Percentiles rank a stretch among this genome's conserved stretches.
phyloP scores from a whole-genome alignment of 2,329 filamentous ascomycete species.

The Pestalotiopsis sp. region DNA sequence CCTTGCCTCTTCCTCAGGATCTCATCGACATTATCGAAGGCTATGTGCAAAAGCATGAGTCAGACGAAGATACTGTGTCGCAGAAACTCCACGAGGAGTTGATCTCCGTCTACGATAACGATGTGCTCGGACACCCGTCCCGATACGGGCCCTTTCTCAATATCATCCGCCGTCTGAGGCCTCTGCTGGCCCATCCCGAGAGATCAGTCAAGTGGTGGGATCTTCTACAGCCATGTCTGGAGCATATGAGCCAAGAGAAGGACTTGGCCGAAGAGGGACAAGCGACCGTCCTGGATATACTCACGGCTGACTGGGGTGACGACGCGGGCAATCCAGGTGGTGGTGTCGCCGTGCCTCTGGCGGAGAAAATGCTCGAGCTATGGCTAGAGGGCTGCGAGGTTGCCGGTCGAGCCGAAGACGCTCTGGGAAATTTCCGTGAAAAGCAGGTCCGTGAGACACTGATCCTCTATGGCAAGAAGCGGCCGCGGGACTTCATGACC shows the following conservation, averaged over 20 bases:
- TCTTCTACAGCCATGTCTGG: slow-evolving; percentile 56
- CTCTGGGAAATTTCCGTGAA: slow-evolving; percentile 47
- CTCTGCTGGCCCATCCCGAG: slow-evolving; percentile 63
- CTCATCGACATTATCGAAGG: slow-evolving; percentile 62
- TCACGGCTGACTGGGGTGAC: slow-evolving; percentile 64
- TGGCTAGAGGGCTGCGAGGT: slow-evolving; percentile 55
- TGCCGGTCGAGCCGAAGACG: slow-evolving; percentile 38
- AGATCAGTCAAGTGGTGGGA: slow-evolving; percentile 76
- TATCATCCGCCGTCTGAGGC: slow-evolving; percentile 65
- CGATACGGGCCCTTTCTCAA: slow-evolving; percentile 70
- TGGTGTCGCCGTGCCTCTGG: slow-evolving; percentile 38
- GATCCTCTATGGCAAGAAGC: slow-evolving; percentile 66
- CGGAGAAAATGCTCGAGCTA: slow-evolving; percentile 54
- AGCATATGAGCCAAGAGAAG: slow-evolving; percentile 63
- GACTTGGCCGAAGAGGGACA: slow-evolving; percentile 65
- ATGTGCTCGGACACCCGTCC: slow-evolving; percentile 58
- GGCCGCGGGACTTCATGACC: slow-evolving; percentile 71
- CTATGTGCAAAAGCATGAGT: slow-evolving; percentile 69
- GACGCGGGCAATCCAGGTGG: slow-evolving; percentile 46
- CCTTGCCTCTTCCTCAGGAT: slow-evolving; percentile 67
- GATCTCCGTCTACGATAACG: slow-evolving; percentile 65
- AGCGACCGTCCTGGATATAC: slow-evolving; percentile 64
- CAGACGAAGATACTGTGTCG: slow-evolving; percentile 68
- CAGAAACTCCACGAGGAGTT: slow-evolving; percentile 77
- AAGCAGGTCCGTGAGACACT: slow-evolving; percentile 54